Conservation (phyloP, 208 protist genomes). For the Leishmania aethiopica region DNA sequence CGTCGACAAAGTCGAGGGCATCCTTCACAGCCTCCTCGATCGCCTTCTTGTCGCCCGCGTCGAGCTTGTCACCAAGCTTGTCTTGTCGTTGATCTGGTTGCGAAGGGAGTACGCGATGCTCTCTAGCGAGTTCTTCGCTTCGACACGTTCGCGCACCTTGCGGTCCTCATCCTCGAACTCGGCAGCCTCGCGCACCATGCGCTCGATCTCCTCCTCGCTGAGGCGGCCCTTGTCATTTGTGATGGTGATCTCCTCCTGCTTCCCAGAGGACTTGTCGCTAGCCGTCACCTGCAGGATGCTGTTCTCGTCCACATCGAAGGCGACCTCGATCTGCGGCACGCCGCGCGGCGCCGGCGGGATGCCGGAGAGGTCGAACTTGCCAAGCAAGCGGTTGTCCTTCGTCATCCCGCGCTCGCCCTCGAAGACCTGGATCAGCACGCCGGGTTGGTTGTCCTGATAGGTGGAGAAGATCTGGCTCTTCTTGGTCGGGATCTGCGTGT, state of each 20-base stretch:
- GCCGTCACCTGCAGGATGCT: conserved; percentile 97
- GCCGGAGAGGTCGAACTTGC: conserved; percentile 93
- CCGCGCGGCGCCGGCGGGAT: conserved; percentile 97
- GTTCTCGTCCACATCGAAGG: conserved; percentile 98
- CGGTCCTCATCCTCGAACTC: conserved; percentile 93
- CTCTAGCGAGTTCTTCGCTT: conserved; percentile 94
- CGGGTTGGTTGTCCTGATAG: conserved; percentile 84
- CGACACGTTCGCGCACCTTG: conserved; percentile 78
- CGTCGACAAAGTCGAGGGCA: conserved; percentile 95
- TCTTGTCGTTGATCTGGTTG: conserved; percentile 95
- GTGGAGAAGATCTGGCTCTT: conserved; percentile 91
- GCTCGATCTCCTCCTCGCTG: conserved; percentile 94
- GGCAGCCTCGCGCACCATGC: conserved; percentile 95
- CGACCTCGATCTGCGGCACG: conserved; percentile 97
- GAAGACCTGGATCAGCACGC: conserved; percentile 94
- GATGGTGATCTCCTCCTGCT: conserved; percentile 97
- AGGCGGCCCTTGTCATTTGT: conserved; percentile 97
- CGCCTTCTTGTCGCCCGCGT: conserved; percentile 89
- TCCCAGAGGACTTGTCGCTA: conserved; percentile 95
- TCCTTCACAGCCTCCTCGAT: conserved; percentile 90
- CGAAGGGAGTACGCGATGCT: conserved; percentile 96
- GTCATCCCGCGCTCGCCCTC: conserved; percentile 95
- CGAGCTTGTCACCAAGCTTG: conserved; percentile 91
- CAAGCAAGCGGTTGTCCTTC: conserved; percentile 92
- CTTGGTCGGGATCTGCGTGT: conserved; percentile 81